These are phyloP conservation scores for Hibiscus mutabilis DNA, from an alignment of 345 rosid genomes.

Conservation along the genomic window DNA sequence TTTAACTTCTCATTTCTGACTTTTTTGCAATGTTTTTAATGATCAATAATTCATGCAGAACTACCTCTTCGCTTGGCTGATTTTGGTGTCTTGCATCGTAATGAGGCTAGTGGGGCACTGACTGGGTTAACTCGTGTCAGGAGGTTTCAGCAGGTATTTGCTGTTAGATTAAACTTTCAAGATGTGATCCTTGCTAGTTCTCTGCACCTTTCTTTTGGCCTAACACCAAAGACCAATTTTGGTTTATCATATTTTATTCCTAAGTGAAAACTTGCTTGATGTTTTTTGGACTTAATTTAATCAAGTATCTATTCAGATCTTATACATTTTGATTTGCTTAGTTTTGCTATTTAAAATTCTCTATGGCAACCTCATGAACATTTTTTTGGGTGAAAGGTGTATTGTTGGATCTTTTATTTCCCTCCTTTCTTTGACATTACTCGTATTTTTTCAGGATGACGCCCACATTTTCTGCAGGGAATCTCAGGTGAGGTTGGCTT, in stretches of 20 bases:
- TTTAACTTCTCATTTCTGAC: not conserved
- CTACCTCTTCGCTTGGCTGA: conserved; percentile 92
- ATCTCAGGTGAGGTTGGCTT: conserved; percentile 49
- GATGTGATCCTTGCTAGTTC: not conserved
- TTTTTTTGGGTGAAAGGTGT: not conserved
- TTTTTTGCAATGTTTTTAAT: conserved; percentile 1
- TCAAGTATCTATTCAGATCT: not conserved
- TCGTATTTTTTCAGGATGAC: conserved; percentile 65
- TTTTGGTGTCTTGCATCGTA: conserved; percentile 94
- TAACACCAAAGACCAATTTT: not conserved
- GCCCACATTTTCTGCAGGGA: conserved; percentile 92
- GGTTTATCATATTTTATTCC: not conserved
- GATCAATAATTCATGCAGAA: conserved; percentile 35
- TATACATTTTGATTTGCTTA: not conserved
- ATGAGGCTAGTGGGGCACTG: conserved; percentile 97
- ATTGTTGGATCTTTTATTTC: not conserved
- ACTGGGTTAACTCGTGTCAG: conserved; percentile 93
- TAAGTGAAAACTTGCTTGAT: not conserved
- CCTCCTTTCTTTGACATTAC: not conserved
- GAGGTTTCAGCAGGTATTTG: conserved; percentile 91
- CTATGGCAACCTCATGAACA: not conserved
- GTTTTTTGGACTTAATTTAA: not conserved
- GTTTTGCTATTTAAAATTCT: not conserved
- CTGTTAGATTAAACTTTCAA: not conserved
- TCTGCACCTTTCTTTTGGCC: not conserved